A percentile compares a stretch with the other conserved stretches of the same genome.
Conservation (phyloP, 1,139 yeast species). For the Taphrina pruni region DNA sequence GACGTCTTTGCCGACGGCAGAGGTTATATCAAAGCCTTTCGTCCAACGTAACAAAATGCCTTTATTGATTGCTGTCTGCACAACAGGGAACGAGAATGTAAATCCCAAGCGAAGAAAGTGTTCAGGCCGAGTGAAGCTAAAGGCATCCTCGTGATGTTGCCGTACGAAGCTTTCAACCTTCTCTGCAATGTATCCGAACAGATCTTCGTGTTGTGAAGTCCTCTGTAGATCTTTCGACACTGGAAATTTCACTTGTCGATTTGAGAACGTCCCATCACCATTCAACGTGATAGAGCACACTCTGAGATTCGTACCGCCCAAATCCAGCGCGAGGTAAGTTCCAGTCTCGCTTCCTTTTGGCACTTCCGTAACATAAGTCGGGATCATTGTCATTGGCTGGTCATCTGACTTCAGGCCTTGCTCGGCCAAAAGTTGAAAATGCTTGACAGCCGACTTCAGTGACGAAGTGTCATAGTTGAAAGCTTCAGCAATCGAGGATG, state of each 20-base stretch:
- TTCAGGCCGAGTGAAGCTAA: slow-evolving; percentile 48
- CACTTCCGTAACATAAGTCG: slow-evolving; percentile 64
- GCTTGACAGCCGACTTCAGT: slow-evolving; percentile 37
- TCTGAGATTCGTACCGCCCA: slow-evolving; percentile 88
- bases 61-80: slow-evolving; percentile 75
- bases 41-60: slow-evolving; percentile 94
- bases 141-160: slow-evolving; percentile 63
- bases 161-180: slow-evolving; percentile 67
- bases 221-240: slow-evolving; percentile 77
- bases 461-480: slow-evolving; percentile 23
- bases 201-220: slow-evolving; percentile 60
- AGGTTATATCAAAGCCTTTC: slow-evolving; percentile 85
- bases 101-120: slow-evolving; percentile 74
- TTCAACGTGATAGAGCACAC: slow-evolving; percentile 80
- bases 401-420: slow-evolving; percentile 43
- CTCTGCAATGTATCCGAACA: slow-evolving; percentile 75
- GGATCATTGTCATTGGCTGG: slow-evolving; percentile 48
- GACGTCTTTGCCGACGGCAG: slow-evolving; percentile 82
- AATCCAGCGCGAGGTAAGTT: slow-evolving; percentile 75
- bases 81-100: slow-evolving; percentile 90
- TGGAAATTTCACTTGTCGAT: slow-evolving; percentile 73
- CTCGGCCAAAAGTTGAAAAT: slow-evolving; percentile 29
- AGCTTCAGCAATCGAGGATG: slow-evolving; percentile 1
- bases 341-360: slow-evolving; percentile 87
- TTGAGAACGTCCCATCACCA: slow-evolving; percentile 78